A percentile compares a stretch with the other conserved stretches of the same genome.
phyloP scores from a whole-genome alignment of 192 early-diverging fungal species.

The Backusella circina region DNA sequence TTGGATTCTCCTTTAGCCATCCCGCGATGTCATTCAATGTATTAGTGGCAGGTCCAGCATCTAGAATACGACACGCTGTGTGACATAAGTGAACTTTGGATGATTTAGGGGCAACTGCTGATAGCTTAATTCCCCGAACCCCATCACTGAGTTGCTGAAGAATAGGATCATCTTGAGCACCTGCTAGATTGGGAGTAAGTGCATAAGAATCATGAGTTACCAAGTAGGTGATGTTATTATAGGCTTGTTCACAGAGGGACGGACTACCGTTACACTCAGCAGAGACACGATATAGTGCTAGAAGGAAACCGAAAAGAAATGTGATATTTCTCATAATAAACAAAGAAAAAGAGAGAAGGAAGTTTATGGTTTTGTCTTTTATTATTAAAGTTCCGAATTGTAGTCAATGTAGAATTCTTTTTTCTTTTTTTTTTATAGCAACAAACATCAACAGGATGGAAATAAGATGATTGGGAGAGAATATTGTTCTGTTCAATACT shows the following conservation, averaged over 20 bases:
- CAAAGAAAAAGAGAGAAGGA: not conserved
- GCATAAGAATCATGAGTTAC: conserved; percentile 77
- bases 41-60: conserved; percentile 50
- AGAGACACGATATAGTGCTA: not conserved
- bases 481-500: not conserved
- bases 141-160: conserved; percentile 65
- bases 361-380: not conserved
- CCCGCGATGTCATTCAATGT: conserved; percentile 49
- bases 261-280: conserved; percentile 59
- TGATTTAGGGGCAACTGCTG: conserved; percentile 29
- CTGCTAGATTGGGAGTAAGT: conserved; percentile 40
- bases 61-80: conserved; percentile 50
- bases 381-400: not conserved
- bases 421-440: not conserved
- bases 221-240: conserved; percentile 57
- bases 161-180: conserved; percentile 64
- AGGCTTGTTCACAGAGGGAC: conserved; percentile 56
- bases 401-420: not conserved
- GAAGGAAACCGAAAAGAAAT: not conserved
- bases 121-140: conserved; percentile 69
- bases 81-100: conserved; percentile 58
- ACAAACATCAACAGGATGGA: not conserved
- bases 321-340: not conserved
- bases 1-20: conserved; percentile 59
- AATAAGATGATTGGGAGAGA: not conserved